Percentiles rank a stretch among this genome's conserved stretches.
phyloP scores from a whole-genome alignment of 139 green algal species.

The Picocystis salinarum region DNA sequence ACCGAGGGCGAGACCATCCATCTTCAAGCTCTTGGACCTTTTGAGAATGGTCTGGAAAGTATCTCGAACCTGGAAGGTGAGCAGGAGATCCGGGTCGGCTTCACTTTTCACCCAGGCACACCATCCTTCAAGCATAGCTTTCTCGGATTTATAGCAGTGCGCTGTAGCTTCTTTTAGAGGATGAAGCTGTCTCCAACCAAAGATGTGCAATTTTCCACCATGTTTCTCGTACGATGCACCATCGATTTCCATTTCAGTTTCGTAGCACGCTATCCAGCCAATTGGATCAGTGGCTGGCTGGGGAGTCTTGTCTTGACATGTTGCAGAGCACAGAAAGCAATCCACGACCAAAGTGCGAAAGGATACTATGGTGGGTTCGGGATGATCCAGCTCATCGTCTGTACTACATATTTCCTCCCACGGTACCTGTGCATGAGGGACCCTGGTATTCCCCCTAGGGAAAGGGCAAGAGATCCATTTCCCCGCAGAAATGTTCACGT shows the following conservation, averaged over 20 bases:
- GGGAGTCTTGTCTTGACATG: too few species aligned
- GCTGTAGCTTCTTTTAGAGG: conserved; percentile 1
- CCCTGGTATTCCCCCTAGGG: neutral
- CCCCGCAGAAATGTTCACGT: conserved; percentile 30
- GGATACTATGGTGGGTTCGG: neutral
- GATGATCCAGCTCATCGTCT: neutral
- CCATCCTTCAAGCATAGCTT: conserved; percentile 33
- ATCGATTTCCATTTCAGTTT: conserved; percentile 31
- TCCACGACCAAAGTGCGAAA: neutral
- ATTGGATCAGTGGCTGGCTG: too few species aligned
- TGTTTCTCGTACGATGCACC: conserved; percentile 10
- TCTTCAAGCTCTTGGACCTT: too few species aligned
- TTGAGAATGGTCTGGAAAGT: too few species aligned
- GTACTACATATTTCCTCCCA: neutral
- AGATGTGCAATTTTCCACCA: conserved; percentile 33
- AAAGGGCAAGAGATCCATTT: conserved; percentile 23
- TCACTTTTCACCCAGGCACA: conserved; percentile 15
- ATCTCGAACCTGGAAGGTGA: conserved; percentile 34
- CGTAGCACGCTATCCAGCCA: conserved; percentile 10
- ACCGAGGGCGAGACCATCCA: too few species aligned
- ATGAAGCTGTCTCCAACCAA: conserved; percentile 23
- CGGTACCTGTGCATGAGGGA: neutral
- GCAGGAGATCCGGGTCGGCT: conserved; percentile 36
- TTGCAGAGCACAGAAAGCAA: too few species aligned
- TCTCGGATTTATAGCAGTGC: conserved; percentile 14